A percentile compares a stretch with the other conserved stretches of the same genome.
Evolutionary conservation across 1,284 basidiomycete species (phyloP).

Genomic region (Omphalotus olearius): DNA sequence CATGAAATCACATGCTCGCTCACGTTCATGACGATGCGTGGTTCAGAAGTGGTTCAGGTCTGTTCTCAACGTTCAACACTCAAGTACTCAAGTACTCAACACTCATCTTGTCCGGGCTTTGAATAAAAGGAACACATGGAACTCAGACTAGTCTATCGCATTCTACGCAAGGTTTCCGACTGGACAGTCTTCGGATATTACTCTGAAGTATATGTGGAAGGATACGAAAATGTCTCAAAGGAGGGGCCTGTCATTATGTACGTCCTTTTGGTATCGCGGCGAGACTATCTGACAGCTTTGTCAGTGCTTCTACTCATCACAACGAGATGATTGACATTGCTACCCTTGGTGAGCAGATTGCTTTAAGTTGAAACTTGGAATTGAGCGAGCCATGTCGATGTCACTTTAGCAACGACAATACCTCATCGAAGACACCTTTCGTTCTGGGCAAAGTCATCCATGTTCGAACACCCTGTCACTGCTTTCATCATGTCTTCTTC

Average conservation of each 20-base stretch:
- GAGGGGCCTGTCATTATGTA: conserved; percentile 62
- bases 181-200: conserved; percentile 67
- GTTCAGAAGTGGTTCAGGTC: too few species aligned
- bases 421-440: conserved; percentile 60
- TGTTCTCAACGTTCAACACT: too few species aligned
- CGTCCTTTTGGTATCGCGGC: conserved; percentile 18
- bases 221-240: conserved; percentile 51
- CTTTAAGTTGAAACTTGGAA: not conserved
- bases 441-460: conserved; percentile 69
- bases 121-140: conserved; percentile 26
- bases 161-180: conserved; percentile 62
- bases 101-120: too few species aligned
- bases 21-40: too few species aligned
- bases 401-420: conserved; percentile 39
- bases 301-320: conserved; percentile 56
- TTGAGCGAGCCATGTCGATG: not conserved
- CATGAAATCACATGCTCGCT: too few species aligned
- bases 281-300: not conserved
- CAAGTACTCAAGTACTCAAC: too few species aligned
- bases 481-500: conserved; percentile 58
- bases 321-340: conserved; percentile 70
- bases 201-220: conserved; percentile 61
- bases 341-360: conserved; percentile 28
- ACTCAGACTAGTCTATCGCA: conserved; percentile 51
- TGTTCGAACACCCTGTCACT: conserved; percentile 61